Evolutionary conservation across 306 rosid species (phyloP).

Genomic region (Prunus fruticosa): DNA sequence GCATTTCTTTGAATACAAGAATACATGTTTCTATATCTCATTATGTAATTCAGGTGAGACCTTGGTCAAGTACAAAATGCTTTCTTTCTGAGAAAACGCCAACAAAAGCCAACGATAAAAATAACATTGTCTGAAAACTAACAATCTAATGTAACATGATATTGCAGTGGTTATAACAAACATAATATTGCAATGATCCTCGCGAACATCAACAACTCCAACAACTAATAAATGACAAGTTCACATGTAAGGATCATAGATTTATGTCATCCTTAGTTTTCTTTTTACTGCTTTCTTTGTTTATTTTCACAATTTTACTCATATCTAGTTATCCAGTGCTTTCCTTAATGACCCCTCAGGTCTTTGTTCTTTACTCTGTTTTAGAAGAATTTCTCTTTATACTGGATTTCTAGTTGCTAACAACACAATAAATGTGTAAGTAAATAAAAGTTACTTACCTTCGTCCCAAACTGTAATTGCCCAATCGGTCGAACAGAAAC

Average conservation of each 20-base stretch:
- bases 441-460: constrained; percentile 36
- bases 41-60: not conserved
- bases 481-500: constrained; percentile 86
- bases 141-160: too few relatives aligned
- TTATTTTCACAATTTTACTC: too few relatives aligned
- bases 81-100: not conserved
- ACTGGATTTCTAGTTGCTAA: not conserved
- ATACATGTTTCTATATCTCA: not conserved
- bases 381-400: not conserved
- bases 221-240: not conserved
- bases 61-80: not conserved
- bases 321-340: not conserved
- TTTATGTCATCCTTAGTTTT: not conserved
- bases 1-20: not conserved
- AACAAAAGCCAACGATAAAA: not conserved
- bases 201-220: not conserved
- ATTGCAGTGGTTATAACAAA: not conserved
- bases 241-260: not conserved
- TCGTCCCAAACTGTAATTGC: constrained; percentile 77
- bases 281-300: not conserved
- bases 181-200: not conserved
- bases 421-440: not conserved
- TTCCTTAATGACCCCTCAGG: not conserved
- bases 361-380: not conserved
- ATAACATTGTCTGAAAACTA: not conserved